phyloP scores from a whole-genome alignment of 805 yeast genomes.

The Candida schatavii region DNA sequence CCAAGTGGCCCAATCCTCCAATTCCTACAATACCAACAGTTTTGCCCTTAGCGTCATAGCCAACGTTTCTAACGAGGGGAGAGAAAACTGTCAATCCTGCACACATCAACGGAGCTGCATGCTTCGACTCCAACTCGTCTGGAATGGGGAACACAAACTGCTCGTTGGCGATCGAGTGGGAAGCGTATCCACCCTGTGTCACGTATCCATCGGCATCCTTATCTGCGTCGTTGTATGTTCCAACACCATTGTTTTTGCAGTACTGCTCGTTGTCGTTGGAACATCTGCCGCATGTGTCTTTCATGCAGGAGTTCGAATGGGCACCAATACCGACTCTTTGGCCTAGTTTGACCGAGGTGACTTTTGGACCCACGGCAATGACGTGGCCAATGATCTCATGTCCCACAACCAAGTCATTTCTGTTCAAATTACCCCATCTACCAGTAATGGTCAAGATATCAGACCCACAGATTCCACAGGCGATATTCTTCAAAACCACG shows the following conservation, averaged over 20 bases:
- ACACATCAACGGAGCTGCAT: slow-evolving; percentile 72
- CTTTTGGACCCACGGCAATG: slow-evolving; percentile 55
- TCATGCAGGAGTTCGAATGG: slow-evolving; percentile 55
- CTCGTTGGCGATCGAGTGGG: slow-evolving; percentile 62
- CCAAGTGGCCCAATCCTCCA: slow-evolving; percentile 60
- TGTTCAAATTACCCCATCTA: slow-evolving; percentile 42
- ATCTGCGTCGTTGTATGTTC: slow-evolving; percentile 20
- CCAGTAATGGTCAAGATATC: slow-evolving; percentile 51
- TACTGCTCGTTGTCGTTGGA: slow-evolving; percentile 33
- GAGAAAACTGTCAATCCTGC: slow-evolving; percentile 75
- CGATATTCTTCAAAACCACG: slow-evolving; percentile 15
- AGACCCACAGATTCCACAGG: slow-evolving; percentile 53
- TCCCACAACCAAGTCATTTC: slow-evolving; percentile 50
- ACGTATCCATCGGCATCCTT: slow-evolving; percentile 42
- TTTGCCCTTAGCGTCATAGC: slow-evolving; percentile 41
- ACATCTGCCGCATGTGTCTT: slow-evolving; percentile 49
- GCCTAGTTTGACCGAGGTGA: slow-evolving; percentile 55
- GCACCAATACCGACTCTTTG: slow-evolving; percentile 84
- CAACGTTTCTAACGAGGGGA: slow-evolving; percentile 50
- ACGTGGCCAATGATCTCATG: slow-evolving; percentile 67
- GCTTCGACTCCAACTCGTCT: slow-evolving; percentile 37
- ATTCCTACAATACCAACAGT: slow-evolving; percentile 54
- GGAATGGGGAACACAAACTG: slow-evolving; percentile 66
- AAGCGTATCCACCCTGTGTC: slow-evolving; percentile 69
- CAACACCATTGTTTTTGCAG: slow-evolving; percentile 18